phyloP scores from a whole-genome alignment of 1,284 basidiomycete genomes.

The Ustilago tritici region DNA sequence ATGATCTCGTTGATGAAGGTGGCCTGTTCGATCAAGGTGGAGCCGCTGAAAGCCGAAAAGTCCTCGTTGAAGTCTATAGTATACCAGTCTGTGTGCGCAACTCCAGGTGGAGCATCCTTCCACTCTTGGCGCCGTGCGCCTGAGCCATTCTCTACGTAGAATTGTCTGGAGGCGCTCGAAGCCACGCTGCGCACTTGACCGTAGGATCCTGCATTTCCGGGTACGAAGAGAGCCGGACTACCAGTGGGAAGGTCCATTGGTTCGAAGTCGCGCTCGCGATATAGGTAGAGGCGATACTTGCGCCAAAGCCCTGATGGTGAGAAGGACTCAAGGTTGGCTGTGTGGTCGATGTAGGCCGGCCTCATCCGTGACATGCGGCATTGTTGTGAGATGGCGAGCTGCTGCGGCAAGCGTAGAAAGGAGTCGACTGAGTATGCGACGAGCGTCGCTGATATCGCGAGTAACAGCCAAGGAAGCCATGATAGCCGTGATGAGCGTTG shows the following conservation, averaged over 20 bases:
- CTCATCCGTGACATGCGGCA: constrained; percentile 99
- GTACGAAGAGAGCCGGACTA: constrained; percentile 89
- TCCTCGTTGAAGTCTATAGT: constrained; percentile 95
- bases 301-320: constrained; percentile 78
- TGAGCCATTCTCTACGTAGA: constrained; percentile 74
- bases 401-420: constrained; percentile 45
- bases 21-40: constrained; percentile 86
- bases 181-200: constrained; percentile 95
- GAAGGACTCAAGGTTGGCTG: constrained; percentile 70
- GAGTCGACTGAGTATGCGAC: constrained; percentile 37
- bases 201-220: constrained; percentile 95
- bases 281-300: constrained; percentile 87
- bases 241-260: constrained; percentile 39
- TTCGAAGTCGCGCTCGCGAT: constrained; percentile 76
- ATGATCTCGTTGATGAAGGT: constrained; percentile 81
- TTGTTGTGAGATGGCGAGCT: constrained; percentile 63
- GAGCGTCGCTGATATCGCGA: constrained; percentile 20
- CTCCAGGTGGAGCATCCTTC: constrained; percentile 40
- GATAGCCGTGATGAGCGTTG: constrained; percentile 7
- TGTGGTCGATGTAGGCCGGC: constrained; percentile 81
- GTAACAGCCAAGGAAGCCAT: constrained; percentile 41
- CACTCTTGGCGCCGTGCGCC: constrained; percentile 49
- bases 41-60: constrained; percentile 92
- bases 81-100: constrained; percentile 58
- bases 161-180: constrained; percentile 86